A percentile compares a stretch with the other conserved stretches of the same genome.
These are phyloP conservation scores for Beauveria varroae DNA, from an alignment of 2,329 filamentous ascomycete genomes.

Conservation along the genomic window DNA sequence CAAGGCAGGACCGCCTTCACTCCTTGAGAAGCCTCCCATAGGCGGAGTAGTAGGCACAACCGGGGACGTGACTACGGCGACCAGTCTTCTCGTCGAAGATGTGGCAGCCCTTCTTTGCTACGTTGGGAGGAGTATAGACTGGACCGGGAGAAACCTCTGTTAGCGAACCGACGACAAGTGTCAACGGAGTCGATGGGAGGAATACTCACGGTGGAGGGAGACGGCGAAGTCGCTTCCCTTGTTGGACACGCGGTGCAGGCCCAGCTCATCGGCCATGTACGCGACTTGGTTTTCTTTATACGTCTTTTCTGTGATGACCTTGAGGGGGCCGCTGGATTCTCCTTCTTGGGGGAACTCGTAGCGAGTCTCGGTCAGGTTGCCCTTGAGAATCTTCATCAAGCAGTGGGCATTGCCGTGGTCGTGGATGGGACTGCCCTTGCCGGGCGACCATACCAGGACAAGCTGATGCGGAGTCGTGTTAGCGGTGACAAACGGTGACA, in stretches of 20 bases:
- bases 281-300: slow-evolving; percentile 68
- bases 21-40: slow-evolving; percentile 44
- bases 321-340: slow-evolving; percentile 47
- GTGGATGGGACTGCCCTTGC: slow-evolving; percentile 77
- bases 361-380: slow-evolving; percentile 71
- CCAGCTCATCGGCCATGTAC: slow-evolving; percentile 88
- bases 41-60: slow-evolving; percentile 64
- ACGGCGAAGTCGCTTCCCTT: slow-evolving; percentile 69
- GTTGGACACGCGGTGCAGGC: slow-evolving; percentile 77
- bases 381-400: slow-evolving; percentile 82
- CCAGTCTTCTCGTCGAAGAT: slow-evolving; percentile 75
- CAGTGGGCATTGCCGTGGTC: slow-evolving; percentile 87
- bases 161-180: slow-evolving; percentile 24
- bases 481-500: not conserved
- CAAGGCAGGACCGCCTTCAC: slow-evolving; percentile 14
- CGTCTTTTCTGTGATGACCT: slow-evolving; percentile 57
- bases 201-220: slow-evolving; percentile 64
- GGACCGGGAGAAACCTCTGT: slow-evolving; percentile 19
- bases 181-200: slow-evolving; percentile 15
- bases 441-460: slow-evolving; percentile 82
- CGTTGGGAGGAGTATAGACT: slow-evolving; percentile 85
- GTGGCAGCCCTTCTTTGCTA: slow-evolving; percentile 72
- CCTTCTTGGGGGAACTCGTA: slow-evolving; percentile 60
- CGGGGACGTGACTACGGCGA: slow-evolving; percentile 61
- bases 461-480: slow-evolving; percentile 43